phyloP scores from a whole-genome alignment of 208 protist genomes.

The Wallacemonas sp. region DNA sequence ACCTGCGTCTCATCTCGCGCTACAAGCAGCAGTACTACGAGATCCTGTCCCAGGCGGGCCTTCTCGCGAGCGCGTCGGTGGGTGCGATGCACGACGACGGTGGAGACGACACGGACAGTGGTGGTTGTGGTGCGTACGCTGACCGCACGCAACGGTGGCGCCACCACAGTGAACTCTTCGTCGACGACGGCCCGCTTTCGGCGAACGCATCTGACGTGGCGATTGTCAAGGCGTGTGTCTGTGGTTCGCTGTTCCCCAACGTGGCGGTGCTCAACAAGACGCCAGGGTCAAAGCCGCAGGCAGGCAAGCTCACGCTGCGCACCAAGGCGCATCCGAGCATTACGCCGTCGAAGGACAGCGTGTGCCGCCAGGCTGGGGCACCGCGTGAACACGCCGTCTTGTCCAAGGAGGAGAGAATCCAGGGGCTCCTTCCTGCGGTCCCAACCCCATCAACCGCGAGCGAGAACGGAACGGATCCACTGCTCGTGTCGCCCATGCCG shows the following conservation, averaged over 20 bases:
- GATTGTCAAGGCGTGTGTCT: constrained; percentile 87
- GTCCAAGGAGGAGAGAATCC: constrained; percentile 35
- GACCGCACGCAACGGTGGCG: background rate
- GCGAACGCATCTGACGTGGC: constrained; percentile 56
- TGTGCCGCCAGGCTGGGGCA: constrained; percentile 60
- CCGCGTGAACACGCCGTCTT: constrained; percentile 27
- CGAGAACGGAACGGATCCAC: background rate
- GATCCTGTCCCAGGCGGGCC: constrained; percentile 66
- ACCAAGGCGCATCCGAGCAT: constrained; percentile 53
- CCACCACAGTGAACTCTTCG: constrained; percentile 29
- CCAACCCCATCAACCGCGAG: background rate
- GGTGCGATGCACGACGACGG: background rate
- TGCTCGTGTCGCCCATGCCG: background rate
- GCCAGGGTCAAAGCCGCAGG: constrained; percentile 2
- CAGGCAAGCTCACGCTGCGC: constrained; percentile 52
- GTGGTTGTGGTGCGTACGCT: background rate
- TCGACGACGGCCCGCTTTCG: constrained; percentile 72
- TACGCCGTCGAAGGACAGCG: constrained; percentile 77
- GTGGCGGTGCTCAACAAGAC: constrained; percentile 75
- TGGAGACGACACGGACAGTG: background rate
- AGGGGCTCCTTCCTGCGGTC: constrained; percentile 16
- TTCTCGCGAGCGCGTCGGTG: constrained; percentile 16
- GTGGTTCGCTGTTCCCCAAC: constrained; percentile 78
- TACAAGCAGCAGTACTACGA: constrained; percentile 88
- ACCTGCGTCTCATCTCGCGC: constrained; percentile 71